A percentile compares a stretch with the other conserved stretches of the same genome.
phyloP scores from a whole-genome alignment of 495 filamentous ascomycete genomes.

The Aspergillus sclerotiicarbonarius region DNA sequence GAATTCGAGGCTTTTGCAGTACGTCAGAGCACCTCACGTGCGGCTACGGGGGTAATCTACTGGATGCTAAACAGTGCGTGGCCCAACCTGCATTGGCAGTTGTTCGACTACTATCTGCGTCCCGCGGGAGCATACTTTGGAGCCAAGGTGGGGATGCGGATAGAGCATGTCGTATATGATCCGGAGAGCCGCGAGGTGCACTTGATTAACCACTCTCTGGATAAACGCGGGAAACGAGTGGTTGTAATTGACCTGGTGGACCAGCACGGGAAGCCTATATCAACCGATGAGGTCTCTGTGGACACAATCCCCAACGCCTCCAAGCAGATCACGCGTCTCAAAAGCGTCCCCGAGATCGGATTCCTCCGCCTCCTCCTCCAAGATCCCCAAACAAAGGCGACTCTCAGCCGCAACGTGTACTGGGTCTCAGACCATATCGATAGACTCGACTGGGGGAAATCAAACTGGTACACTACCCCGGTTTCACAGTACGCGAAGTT shows the following conservation, averaged over 20 bases:
- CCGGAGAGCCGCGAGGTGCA: conserved; percentile 45
- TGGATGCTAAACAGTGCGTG: conserved; percentile 70
- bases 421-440: conserved; percentile 54
- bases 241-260: conserved; percentile 47
- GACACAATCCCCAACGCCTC: conserved; percentile 4
- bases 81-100: conserved; percentile 64
- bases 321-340: conserved; percentile 28
- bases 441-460: conserved; percentile 52
- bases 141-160: conserved; percentile 48
- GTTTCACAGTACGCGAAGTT: conserved; percentile 53
- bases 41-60: conserved; percentile 62
- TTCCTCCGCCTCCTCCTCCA: conserved; percentile 52
- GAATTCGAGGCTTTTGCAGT: conserved; percentile 58
- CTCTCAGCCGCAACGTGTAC: conserved; percentile 60
- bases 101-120: conserved; percentile 63
- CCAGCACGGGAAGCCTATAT: no score
- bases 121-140: conserved; percentile 61
- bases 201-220: conserved; percentile 51
- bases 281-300: conserved; percentile 38
- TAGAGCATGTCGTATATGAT: conserved; percentile 59
- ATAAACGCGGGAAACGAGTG: conserved; percentile 19
- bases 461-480: conserved; percentile 59
- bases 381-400: conserved; percentile 10
- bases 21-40: conserved; percentile 47
- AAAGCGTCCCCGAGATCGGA: conserved; percentile 38